These are phyloP conservation scores for Nicotiana knightiana DNA, from an alignment of 257 asterid species.

Conservation along the genomic window DNA sequence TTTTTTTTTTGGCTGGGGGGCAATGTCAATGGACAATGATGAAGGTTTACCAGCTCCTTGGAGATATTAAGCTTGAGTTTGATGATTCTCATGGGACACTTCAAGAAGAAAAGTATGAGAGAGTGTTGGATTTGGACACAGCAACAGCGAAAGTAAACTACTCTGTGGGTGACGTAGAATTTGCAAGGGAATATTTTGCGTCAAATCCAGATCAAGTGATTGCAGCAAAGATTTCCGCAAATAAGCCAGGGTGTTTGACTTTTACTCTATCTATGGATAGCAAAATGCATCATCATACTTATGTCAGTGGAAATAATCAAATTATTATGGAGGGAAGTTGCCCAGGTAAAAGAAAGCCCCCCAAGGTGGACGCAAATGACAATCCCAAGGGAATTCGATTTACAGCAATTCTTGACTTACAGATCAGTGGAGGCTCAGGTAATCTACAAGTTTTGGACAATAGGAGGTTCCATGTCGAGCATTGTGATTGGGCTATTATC, in stretches of 20 bases:
- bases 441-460: conserved; percentile 35
- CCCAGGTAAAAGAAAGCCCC: conserved; percentile 41
- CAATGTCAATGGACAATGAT: background rate
- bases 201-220: conserved; percentile 69
- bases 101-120: conserved; percentile 40
- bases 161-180: conserved; percentile 33
- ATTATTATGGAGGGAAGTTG: conserved; percentile 60
- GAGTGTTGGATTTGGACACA: conserved; percentile 77
- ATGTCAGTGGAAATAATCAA: conserved; percentile 39
- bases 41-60: conserved; percentile 79
- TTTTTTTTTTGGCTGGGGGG: too few relatives aligned
- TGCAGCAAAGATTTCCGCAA: conserved; percentile 48
- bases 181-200: conserved; percentile 50
- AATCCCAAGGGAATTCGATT: conserved; percentile 49
- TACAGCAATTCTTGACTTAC: conserved; percentile 66
- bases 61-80: conserved; percentile 67
- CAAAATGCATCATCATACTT: conserved; percentile 50
- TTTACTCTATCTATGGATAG: conserved; percentile 53
- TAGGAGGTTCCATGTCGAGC: conserved; percentile 44
- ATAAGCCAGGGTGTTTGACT: conserved; percentile 39
- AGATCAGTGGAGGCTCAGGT: conserved; percentile 35
- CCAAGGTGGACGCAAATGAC: conserved; percentile 24
- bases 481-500: conserved; percentile 59
- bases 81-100: conserved; percentile 39
- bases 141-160: conserved; percentile 62